Evolutionary conservation across 495 filamentous ascomycete genomes (phyloP), one percentile per base, ranked within the genome.

Genomic region (Tuber aestivum): DNA sequence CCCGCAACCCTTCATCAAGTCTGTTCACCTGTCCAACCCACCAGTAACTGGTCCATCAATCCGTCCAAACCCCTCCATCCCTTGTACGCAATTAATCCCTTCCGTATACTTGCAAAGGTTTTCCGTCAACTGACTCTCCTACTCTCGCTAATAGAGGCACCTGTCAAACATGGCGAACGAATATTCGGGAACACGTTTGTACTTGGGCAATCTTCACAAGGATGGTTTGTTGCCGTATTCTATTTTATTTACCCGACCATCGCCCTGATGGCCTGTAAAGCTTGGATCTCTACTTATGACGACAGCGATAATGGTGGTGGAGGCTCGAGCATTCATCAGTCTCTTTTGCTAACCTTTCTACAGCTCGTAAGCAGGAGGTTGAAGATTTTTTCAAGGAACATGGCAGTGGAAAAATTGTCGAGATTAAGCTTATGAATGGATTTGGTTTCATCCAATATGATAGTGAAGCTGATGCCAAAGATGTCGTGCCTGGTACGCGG

Each of bases 381-480:
- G 95, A 97, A 85, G 90, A 92, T 80, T 95, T 98, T 85, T 99
- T 99, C 86, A 91, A 91, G 81, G 93, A 89, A 82, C 93, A 97
- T 89, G 95, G 95, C 77, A 93, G 94, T 80, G 95, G 95, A 78
- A 94, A 97, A 84, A 97, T 99, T 81, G 95, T 91, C 75, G 95
- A 99, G 86, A 94, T 99, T 87, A 99, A 99, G 87, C 90, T 99
- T 78, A 99, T 98, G 96, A 97, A 96, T 84, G 95, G 95, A 78
- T 99, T 99, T 83, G 95, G 95, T 84, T 99, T 99, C 86, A 96
- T 99, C 83, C 96, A 99, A 84, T 99, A 98, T 85, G 95, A 97
- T 84, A 95, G 97, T 87, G 89, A 93, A 56, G 91, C 97, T 89
- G 95, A 98, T 87, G 96, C 95, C 76, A 91, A 94, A 79, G 95